A percentile compares a stretch with the other conserved stretches of the same genome.
phyloP scores from a whole-genome alignment of 2,329 filamentous ascomycete species.

The Teratosphaeria zuluensis region DNA sequence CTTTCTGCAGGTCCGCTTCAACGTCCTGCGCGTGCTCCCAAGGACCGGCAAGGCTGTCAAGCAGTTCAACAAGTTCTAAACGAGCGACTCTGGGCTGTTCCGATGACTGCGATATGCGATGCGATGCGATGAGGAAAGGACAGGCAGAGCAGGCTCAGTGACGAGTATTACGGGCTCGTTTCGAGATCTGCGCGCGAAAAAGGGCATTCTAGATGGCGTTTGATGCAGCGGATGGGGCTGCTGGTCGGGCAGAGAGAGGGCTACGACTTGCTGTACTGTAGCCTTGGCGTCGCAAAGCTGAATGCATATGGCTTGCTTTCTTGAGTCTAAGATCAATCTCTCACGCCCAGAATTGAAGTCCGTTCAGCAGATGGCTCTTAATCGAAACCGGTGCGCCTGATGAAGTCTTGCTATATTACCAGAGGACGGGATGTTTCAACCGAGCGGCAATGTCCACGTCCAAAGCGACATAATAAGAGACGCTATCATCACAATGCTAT shows the following conservation, averaged over 20 bases:
- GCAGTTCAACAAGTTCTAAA: constrained; percentile 96
- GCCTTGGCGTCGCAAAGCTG: background rate
- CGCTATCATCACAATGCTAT: too few relatives aligned
- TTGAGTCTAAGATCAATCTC: background rate
- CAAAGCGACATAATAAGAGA: too few relatives aligned
- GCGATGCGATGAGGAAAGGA: background rate
- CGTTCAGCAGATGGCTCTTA: too few relatives aligned
- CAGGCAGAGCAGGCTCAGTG: background rate
- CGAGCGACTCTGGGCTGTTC: constrained; percentile 1
- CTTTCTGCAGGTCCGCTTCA: constrained; percentile 77
- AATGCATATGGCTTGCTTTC: background rate
- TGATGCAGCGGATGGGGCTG: background rate
- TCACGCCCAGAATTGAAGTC: too few relatives aligned
- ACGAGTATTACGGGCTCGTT: background rate
- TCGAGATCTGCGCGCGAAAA: background rate
- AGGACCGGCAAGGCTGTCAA: constrained; percentile 96
- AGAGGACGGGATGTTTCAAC: too few relatives aligned
- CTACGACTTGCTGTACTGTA: background rate
- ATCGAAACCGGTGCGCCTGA: too few relatives aligned
- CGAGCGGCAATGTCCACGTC: too few relatives aligned
- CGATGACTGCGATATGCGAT: background rate
- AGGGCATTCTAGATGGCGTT: background rate
- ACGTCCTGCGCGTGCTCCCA: constrained; percentile 96
- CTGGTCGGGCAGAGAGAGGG: background rate
- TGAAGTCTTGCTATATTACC: too few relatives aligned